These are phyloP conservation scores for Phaseolus lunatus DNA, from an alignment of 306 rosid genomes.

Conservation along the genomic window DNA sequence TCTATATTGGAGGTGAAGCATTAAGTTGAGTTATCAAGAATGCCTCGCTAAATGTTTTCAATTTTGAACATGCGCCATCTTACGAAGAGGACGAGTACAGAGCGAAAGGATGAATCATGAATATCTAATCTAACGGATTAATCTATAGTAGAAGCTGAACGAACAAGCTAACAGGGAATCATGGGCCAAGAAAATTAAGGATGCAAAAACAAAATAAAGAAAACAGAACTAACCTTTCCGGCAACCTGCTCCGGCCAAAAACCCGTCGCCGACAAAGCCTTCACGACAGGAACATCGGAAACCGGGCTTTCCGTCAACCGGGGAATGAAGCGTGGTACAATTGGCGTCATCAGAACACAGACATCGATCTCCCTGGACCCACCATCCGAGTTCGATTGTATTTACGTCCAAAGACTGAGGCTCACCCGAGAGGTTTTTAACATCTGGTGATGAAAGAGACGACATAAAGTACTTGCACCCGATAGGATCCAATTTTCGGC, in stretches of 20 bases:
- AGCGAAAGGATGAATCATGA: not conserved
- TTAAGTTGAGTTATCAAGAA: no score
- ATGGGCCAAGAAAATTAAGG: slow-evolving; percentile 10
- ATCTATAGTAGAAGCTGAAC: not conserved
- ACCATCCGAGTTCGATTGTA: slow-evolving; percentile 80
- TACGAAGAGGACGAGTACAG: not conserved
- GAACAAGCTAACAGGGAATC: not conserved
- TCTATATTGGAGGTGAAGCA: not conserved
- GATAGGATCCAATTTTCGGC: slow-evolving; percentile 5
- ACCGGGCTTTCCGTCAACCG: slow-evolving; percentile 42
- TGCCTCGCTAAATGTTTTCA: not conserved
- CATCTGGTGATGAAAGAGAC: slow-evolving; percentile 60
- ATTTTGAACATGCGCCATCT: not conserved
- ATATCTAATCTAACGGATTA: not conserved
- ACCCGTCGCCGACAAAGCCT: slow-evolving; percentile 81
- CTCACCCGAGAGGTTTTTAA: slow-evolving; percentile 40
- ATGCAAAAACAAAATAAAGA: no score
- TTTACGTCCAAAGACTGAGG: slow-evolving; percentile 69
- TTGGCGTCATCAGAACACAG: slow-evolving; percentile 60
- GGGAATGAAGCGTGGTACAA: slow-evolving; percentile 52
- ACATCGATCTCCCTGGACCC: slow-evolving; percentile 72
- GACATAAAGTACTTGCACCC: slow-evolving; percentile 63
- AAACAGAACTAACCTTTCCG: slow-evolving; percentile 68
- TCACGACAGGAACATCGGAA: slow-evolving; percentile 65
- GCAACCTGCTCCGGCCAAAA: slow-evolving; percentile 71